Percentiles rank a stretch among this genome's conserved stretches.
phyloP scores from a whole-genome alignment of 257 asterid genomes.

The Plantago elongata region DNA sequence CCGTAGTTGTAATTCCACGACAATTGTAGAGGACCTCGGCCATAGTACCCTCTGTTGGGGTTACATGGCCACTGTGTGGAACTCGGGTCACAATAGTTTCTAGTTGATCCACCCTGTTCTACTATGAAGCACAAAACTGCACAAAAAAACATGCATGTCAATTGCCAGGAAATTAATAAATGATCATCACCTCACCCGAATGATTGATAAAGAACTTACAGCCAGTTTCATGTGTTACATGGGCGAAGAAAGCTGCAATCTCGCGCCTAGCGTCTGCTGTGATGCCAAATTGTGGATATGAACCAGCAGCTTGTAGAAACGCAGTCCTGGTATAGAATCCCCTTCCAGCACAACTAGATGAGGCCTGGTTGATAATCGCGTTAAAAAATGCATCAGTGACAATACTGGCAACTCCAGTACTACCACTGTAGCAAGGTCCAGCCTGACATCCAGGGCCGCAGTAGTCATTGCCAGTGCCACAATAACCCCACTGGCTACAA shows the following conservation, averaged over 20 bases:
- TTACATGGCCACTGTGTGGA: conserved; percentile 28
- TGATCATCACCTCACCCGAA: too few relatives aligned
- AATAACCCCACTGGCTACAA: conserved; percentile 39
- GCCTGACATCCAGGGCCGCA: conserved; percentile 47
- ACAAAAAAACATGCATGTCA: not conserved
- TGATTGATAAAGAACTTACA: conserved; percentile 24
- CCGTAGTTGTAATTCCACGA: conserved; percentile 45
- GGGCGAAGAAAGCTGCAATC: conserved; percentile 56
- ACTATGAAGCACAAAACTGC: conserved; percentile 22
- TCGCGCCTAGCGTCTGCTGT: conserved; percentile 36
- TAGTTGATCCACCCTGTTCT: not conserved
- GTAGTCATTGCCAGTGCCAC: conserved; percentile 32
- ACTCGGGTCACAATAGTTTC: conserved; percentile 25
- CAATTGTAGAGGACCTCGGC: conserved; percentile 39
- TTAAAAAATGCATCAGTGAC: conserved; percentile 29
- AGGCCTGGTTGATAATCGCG: conserved; percentile 32
- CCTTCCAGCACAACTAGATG: conserved; percentile 31
- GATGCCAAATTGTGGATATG: conserved; percentile 37
- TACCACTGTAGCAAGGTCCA: conserved; percentile 28
- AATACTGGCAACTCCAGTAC: conserved; percentile 19
- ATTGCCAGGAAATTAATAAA: too few relatives aligned
- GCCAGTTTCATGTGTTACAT: conserved; percentile 48
- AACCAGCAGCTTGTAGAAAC: conserved; percentile 33
- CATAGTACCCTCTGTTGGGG: conserved; percentile 22
- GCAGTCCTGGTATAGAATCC: conserved; percentile 37